Evolutionary conservation across 805 yeast species (phyloP), one percentile per base, ranked within the genome.

Genomic region (Candida corydali): DNA sequence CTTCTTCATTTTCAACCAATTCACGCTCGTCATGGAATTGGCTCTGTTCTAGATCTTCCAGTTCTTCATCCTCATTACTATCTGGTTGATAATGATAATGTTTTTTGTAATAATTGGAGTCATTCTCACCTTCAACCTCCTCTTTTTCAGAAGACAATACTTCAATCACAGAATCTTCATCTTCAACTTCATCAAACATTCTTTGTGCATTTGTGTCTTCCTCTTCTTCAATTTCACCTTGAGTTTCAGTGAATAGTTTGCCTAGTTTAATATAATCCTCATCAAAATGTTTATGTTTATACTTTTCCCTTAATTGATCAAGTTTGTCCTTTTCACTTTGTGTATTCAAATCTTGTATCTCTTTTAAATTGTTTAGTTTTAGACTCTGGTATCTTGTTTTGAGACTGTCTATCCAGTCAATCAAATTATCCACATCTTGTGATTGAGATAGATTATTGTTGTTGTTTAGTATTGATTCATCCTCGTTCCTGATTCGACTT

Each of bases 11-110:
- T 3, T 25, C 30, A 11, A 24, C 5, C n/a, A 24, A 24, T 24
- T 24, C 26, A 7, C 26, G 8, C 22, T 23, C 20, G 11, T 19
- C 8, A 9, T n/a, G 32, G 14, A 17, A 28, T 11, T 17, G 17
- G 48, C 26, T 24, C n/a, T 7, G n/a, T 24, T 1, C 30, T 3
- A 23, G 15, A 22, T 25, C 30, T 26, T 26, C 31, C n/a, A 14
- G 80, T 26, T 32, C 36, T 26, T 69, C 69, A 43, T 71, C 63
- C 0, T 82, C 86, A 26, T 57, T 52, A 5, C 75, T 64, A 70
- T 73, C 12, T 5, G 11, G 5, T 71, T 23, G 29, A 17, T 35
- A 8, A 12, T 19, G 16, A 22, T 28, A 28, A 7, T 8, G 5
- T 5, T 26, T 26, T 16, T 26, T 26, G 15, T 26, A 16, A n/a